phyloP scores from a whole-genome alignment of 192 early-diverging fungal species.

The Coemansia sp. region DNA sequence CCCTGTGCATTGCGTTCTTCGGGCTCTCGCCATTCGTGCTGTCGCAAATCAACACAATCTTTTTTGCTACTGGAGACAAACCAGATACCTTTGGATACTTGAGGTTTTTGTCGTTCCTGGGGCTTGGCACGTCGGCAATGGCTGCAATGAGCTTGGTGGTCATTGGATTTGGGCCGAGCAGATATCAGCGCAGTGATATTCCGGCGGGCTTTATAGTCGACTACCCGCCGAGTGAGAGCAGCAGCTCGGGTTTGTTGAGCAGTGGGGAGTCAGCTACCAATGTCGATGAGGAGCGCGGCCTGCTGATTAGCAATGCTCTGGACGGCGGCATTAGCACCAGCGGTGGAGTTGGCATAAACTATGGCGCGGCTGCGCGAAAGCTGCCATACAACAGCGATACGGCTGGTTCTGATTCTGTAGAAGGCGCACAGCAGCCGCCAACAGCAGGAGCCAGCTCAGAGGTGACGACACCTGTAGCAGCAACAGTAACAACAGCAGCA shows the following conservation, averaged over 20 bases:
- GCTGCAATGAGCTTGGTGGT: constrained; percentile 35
- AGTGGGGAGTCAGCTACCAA: constrained; percentile 1
- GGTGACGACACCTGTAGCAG: constrained; percentile 1
- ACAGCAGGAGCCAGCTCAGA: neutral
- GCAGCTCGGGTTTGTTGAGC: constrained; percentile 26
- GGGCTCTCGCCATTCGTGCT: constrained; percentile 65
- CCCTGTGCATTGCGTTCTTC: constrained; percentile 63
- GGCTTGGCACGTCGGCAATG: constrained; percentile 26
- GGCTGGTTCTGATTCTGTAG: neutral
- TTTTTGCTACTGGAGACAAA: constrained; percentile 46
- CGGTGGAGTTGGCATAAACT: neutral
- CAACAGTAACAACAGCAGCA: neutral
- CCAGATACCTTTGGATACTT: constrained; percentile 52
- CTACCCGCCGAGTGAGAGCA: constrained; percentile 2
- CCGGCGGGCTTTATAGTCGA: constrained; percentile 49
- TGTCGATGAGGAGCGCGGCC: constrained; percentile 27
- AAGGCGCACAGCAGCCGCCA: neutral
- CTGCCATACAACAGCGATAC: neutral
- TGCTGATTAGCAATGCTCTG: constrained; percentile 9
- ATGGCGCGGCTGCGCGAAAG: constrained; percentile 13
- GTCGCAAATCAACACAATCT: constrained; percentile 58
- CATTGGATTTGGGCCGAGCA: constrained; percentile 51
- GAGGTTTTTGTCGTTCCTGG: constrained; percentile 41
- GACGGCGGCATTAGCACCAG: neutral
- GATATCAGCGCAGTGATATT: constrained; percentile 20